A percentile compares a stretch with the other conserved stretches of the same genome.
phyloP scores from a whole-genome alignment of 1,284 basidiomycete genomes.

The Xerocomus subilludens region DNA sequence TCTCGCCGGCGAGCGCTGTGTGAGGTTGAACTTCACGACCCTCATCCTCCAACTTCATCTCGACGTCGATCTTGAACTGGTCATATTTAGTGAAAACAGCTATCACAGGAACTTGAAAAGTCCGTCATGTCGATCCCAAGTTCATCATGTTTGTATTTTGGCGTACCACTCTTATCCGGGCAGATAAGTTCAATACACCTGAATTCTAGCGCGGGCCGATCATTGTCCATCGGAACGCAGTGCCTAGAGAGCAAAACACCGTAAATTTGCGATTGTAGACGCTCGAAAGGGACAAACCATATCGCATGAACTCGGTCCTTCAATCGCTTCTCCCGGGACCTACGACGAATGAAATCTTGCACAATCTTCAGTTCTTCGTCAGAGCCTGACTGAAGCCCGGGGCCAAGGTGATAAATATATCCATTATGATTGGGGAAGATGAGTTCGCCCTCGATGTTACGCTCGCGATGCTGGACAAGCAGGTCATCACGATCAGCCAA shows the following conservation, averaged over 20 bases:
- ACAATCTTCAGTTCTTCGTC: slow-evolving; percentile 9
- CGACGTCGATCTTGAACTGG: slow-evolving; percentile 16
- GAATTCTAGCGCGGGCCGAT: slow-evolving; percentile 11
- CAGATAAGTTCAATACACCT: slow-evolving; percentile 11
- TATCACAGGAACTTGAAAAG: slow-evolving; percentile 9
- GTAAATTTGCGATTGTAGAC: too few species aligned
- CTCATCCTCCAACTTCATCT: slow-evolving; percentile 6
- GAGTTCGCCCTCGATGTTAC: slow-evolving; percentile 19
- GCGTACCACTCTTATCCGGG: slow-evolving; percentile 21
- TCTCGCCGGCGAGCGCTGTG: too few species aligned
- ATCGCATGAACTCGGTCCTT: slow-evolving; percentile 19
- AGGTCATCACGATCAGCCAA: not conserved
- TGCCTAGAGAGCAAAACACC: not conserved
- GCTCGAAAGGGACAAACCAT: too few species aligned
- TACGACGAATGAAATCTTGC: slow-evolving; percentile 13
- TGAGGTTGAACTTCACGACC: too few species aligned
- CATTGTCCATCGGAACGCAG: slow-evolving; percentile 22
- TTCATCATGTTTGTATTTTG: not conserved
- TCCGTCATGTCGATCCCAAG: not conserved
- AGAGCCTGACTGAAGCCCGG: slow-evolving; percentile 15
- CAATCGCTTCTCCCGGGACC: slow-evolving; percentile 7
- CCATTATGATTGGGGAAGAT: slow-evolving; percentile 12
- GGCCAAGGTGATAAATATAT: slow-evolving; percentile 23
- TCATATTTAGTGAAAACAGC: slow-evolving; percentile 29
- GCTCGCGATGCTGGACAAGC: slow-evolving; percentile 8